A percentile compares a stretch with the other conserved stretches of the same genome.
Evolutionary conservation across 2,329 filamentous ascomycete species (phyloP).

Genomic region (Arthrobotrys musiformis): DNA sequence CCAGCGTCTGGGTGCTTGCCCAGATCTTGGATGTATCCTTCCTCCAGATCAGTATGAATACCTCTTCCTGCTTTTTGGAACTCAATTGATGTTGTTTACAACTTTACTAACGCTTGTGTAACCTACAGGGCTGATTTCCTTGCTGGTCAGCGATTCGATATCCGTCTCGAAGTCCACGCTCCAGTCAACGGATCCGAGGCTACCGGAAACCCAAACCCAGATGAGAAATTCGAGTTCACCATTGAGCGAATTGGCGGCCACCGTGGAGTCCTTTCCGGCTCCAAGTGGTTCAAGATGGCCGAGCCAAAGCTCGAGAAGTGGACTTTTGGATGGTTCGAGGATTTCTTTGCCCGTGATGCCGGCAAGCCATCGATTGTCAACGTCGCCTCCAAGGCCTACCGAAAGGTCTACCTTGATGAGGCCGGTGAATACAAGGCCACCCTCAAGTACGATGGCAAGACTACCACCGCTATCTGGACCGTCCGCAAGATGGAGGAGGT

Average conservation of each 20-base stretch:
- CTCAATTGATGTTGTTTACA: background rate
- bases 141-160: conserved; percentile 83
- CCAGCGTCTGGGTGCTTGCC: conserved; percentile 71
- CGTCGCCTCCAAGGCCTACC: conserved; percentile 81
- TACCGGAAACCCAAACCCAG: conserved; percentile 74
- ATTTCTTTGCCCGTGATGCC: conserved; percentile 80
- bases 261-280: conserved; percentile 66
- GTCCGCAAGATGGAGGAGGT: conserved; percentile 76
- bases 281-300: conserved; percentile 74
- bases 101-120: conserved; percentile 8
- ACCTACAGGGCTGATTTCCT: conserved; percentile 76
- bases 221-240: conserved; percentile 79
- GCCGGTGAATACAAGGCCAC: conserved; percentile 82
- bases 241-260: conserved; percentile 72
- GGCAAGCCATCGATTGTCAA: conserved; percentile 78
- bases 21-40: conserved; percentile 70
- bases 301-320: conserved; percentile 82
- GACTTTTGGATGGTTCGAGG: conserved; percentile 86
- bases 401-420: conserved; percentile 78
- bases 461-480: conserved; percentile 79
- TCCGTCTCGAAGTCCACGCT: conserved; percentile 83
- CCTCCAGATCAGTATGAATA: conserved; percentile 68
- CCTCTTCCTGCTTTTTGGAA: background rate
- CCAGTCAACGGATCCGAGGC: conserved; percentile 83
- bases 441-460: conserved; percentile 77